Conservation (phyloP, 768 basidiomycete genomes). For the Mrakia frigida region DNA sequence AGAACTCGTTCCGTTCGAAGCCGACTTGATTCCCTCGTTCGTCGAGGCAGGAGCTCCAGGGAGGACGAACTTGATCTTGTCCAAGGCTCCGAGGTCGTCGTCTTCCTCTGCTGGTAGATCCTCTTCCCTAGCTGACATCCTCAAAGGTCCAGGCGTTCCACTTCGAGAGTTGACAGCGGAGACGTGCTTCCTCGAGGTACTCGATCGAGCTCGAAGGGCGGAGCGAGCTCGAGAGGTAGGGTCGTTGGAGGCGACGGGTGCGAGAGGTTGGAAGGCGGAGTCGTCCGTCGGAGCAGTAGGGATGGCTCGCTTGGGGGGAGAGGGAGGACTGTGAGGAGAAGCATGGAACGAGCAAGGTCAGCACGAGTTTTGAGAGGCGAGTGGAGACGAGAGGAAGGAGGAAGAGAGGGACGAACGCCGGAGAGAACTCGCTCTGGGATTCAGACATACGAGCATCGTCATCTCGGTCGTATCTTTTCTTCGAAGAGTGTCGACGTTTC, state of each 20-base stretch:
- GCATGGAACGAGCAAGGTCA: background rate
- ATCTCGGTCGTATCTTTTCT: conserved; percentile 7
- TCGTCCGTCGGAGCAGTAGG: background rate
- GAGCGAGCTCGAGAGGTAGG: conserved; percentile 23
- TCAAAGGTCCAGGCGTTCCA: conserved; percentile 3
- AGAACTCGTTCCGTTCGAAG: background rate
- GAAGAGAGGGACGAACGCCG: background rate
- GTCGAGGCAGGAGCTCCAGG: conserved; percentile 15
- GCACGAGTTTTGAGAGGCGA: background rate
- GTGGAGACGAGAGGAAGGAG: no score
- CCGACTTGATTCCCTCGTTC: conserved; percentile 1
- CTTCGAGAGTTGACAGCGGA: conserved; percentile 20
- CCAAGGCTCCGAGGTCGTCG: conserved; percentile 21
- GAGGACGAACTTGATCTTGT: conserved; percentile 26
- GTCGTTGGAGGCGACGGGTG: conserved; percentile 4
- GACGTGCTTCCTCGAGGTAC: conserved; percentile 22
- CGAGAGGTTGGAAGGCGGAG: conserved; percentile 11
- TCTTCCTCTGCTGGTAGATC: conserved; percentile 14
- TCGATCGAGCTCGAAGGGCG: conserved; percentile 22
- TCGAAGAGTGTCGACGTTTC: conserved; percentile 4
- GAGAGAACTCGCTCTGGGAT: conserved; percentile 5
- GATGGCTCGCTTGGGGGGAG: background rate
- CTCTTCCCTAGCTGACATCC: conserved; percentile 24
- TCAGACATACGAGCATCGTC: conserved; percentile 1
- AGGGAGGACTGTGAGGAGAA: background rate